phyloP scores from a whole-genome alignment of 2,329 filamentous ascomycete species.

The Corniculantispora saksenae region DNA sequence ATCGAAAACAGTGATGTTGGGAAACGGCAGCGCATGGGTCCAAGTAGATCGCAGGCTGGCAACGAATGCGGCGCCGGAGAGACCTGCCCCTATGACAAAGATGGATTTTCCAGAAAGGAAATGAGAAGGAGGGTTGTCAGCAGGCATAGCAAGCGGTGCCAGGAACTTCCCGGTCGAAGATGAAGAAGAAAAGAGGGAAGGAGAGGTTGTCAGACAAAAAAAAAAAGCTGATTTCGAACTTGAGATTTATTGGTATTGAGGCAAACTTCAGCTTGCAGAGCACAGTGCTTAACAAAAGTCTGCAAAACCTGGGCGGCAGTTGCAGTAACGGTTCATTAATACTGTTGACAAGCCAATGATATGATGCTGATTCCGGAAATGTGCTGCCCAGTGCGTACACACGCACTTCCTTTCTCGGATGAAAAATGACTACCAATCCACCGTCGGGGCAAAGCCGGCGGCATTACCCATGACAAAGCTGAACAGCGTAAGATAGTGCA shows the following conservation, averaged over 20 bases:
- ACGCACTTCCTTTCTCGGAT: not conserved
- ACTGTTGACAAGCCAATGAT: not conserved
- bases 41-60: constrained; percentile 42
- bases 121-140: constrained; percentile 15
- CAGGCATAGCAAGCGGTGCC: not conserved
- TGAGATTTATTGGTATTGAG: not conserved
- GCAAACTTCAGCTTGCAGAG: not conserved
- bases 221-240: no score
- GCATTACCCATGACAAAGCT: not conserved
- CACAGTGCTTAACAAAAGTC: not conserved
- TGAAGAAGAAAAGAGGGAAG: not conserved
- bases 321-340: not conserved
- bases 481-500: not conserved
- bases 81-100: constrained; percentile 44
- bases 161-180: not conserved
- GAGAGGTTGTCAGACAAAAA: no score
- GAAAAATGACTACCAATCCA: not conserved
- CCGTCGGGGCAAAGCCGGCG: not conserved
- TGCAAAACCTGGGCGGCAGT: not conserved
- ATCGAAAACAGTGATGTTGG: constrained; percentile 43
- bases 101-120: constrained; percentile 43
- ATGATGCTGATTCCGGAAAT: not conserved
- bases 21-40: constrained; percentile 31
- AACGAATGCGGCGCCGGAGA: constrained; percentile 45
- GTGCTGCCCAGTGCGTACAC: not conserved